Conservation (phyloP, 2,329 filamentous ascomycete genomes). For the Cordyceps sp. region DNA sequence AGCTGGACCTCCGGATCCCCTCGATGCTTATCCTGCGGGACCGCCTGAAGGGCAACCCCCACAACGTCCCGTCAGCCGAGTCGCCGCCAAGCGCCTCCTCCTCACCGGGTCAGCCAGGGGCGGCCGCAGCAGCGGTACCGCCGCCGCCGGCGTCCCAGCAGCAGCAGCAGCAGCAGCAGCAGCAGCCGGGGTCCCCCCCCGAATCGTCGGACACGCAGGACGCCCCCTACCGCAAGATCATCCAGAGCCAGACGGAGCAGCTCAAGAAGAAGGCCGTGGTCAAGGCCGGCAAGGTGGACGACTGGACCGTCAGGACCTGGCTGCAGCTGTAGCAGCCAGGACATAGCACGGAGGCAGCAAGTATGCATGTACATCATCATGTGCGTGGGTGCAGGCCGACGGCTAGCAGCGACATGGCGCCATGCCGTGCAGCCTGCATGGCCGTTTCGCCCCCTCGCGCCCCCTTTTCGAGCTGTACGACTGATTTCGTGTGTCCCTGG, state of each 20-base stretch:
- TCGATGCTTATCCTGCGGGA: constrained; percentile 43
- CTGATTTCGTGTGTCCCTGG: too few species aligned
- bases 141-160: neutral
- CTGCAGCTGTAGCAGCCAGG: constrained; percentile 3
- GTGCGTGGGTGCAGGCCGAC: too few species aligned
- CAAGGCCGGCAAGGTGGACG: constrained; percentile 3
- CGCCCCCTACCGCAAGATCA: constrained; percentile 2
- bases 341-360: too few species aligned
- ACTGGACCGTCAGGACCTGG: constrained; percentile 5
- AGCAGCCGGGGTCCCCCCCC: neutral
- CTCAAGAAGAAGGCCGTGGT: constrained; percentile 5
- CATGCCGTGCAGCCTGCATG: too few species aligned
- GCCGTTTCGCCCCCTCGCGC: too few species aligned
- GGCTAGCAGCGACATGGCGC: too few species aligned
- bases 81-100: neutral
- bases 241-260: constrained; percentile 4
- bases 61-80: neutral
- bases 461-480: too few species aligned
- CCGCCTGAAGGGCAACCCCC: constrained; percentile 4
- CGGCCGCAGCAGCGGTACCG: neutral
- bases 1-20: constrained; percentile 40
- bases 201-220: constrained; percentile 1
- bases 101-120: neutral
- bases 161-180: neutral
- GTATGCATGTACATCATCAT: too few species aligned